Conservation (phyloP, 345 rosid species). For the Psidium guajava region DNA sequence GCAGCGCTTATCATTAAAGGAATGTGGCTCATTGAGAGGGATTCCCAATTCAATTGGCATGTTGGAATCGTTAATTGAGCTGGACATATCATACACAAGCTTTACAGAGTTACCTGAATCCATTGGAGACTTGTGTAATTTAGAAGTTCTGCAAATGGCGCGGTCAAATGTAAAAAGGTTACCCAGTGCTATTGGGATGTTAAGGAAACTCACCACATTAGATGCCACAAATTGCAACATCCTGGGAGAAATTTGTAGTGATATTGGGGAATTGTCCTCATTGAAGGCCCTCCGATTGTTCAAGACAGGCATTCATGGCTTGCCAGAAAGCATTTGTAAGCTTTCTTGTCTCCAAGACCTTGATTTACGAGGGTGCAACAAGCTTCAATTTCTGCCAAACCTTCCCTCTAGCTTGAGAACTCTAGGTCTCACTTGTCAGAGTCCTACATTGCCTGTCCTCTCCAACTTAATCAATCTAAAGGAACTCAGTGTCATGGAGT, state of each 20-base stretch:
- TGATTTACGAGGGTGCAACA: not conserved
- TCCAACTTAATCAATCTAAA: not conserved
- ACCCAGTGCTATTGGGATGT: not conserved
- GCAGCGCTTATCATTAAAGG: not conserved
- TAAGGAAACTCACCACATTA: not conserved
- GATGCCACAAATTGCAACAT: not conserved
- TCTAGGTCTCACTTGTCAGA: not conserved
- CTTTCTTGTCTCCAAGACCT: not conserved
- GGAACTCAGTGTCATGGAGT: not conserved
- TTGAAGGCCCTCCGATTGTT: not conserved
- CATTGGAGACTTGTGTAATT: not conserved
- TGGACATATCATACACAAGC: not conserved
- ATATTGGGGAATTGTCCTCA: not conserved
- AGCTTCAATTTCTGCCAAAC: not conserved
- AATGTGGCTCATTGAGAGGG: not conserved
- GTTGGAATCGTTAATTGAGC: not conserved
- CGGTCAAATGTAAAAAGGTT: not conserved
- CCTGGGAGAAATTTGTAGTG: not conserved
- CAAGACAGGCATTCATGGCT: not conserved
- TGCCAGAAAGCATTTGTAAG: not conserved
- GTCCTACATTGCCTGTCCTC: not conserved
- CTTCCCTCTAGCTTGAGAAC: not conserved
- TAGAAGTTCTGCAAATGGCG: not conserved
- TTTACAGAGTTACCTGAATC: not conserved
- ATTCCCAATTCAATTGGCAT: not conserved